Base-by-base conservation (phyloP, 805 yeast species). In the Nakazawaea wickerhamii region DNA sequence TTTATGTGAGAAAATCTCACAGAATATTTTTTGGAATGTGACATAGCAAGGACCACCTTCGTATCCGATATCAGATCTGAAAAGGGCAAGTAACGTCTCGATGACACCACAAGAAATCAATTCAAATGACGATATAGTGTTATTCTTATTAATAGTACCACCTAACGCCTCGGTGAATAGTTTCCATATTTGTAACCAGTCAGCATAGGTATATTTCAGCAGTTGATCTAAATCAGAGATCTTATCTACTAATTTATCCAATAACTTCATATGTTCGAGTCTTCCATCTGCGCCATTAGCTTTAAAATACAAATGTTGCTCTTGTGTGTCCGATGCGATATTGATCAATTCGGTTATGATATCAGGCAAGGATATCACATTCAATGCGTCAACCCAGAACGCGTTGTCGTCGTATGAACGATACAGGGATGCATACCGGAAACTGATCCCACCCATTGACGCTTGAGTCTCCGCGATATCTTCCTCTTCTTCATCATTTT, bases 41-140 rank as follows among this genome's bases (percentile, higher is more conserved):
- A 50, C 53, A 48, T 65, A 59, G 30, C 77, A 66, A 13, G 54
- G 54, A n/a, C 64, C 54, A 17, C 57, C 61, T 21, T 56, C 49
- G 4, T 52, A 45, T 34, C 59, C 43, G 14, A 47, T 38, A 19
- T 55, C 53, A 34, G 60, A 45, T 21, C 52, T 48, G 36, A 78
- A 73, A 2, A 68, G 41, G 1, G 44, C 19, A 3, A 65, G 51
- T 22, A 83, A 55, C 1, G 67, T 52, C 5, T 67, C 65, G 6
- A 83, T 68, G 5, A 85, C 57, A 0, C 89, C 89, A 2, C 89
- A 83, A 2, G 83, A 71, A 5, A 80, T 68, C 26, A 89, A 64
- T 55, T 88, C 95, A 61, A 79, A 86, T 45, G 90, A 81, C 0
- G 95, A 85, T 4, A 84, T 63, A 2, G 48, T 37, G 4, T 46